A percentile compares a stretch with the other conserved stretches of the same genome.
These are phyloP conservation scores for Nitzschia palea DNA, from an alignment of 108 stramenopile genomes.

Conservation along the genomic window DNA sequence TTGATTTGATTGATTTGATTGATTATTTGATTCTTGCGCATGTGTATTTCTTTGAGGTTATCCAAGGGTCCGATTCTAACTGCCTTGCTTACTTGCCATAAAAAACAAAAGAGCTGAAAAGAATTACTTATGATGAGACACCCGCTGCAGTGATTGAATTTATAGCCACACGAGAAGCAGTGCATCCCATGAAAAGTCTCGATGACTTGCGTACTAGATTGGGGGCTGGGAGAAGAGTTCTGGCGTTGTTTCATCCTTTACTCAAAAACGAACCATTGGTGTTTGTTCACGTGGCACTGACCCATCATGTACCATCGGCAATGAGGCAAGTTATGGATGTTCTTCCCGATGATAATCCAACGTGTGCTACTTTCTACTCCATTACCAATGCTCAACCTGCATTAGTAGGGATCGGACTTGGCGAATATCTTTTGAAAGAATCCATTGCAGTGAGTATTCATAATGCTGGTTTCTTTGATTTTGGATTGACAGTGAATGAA, in stretches of 20 bases:
- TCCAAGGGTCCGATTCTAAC: not conserved
- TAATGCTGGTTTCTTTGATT: not conserved
- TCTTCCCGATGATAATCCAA: constrained; percentile 34
- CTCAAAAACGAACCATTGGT: constrained; percentile 84
- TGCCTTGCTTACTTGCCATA: not conserved
- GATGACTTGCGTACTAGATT: constrained; percentile 81
- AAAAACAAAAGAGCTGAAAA: constrained; percentile 19
- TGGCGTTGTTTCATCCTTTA: constrained; percentile 90
- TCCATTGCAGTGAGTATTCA: constrained; percentile 53
- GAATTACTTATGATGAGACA: constrained; percentile 87
- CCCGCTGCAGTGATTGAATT: constrained; percentile 87
- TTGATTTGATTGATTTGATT: too few relatives aligned
- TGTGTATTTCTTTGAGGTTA: too few relatives aligned
- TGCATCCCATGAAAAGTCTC: constrained; percentile 86
- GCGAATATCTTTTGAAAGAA: constrained; percentile 85
- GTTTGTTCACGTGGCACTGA: constrained; percentile 89
- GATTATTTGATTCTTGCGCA: too few relatives aligned
- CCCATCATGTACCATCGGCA: constrained; percentile 26
- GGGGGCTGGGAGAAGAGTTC: constrained; percentile 81
- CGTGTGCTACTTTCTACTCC: constrained; percentile 91
- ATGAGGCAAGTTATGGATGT: constrained; percentile 58
- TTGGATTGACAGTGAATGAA: not conserved
- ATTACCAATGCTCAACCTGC: constrained; percentile 85
- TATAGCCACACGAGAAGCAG: constrained; percentile 88
- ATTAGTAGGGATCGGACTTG: constrained; percentile 85